phyloP scores from a whole-genome alignment of 306 rosid species.

The Rubus idaeus region DNA sequence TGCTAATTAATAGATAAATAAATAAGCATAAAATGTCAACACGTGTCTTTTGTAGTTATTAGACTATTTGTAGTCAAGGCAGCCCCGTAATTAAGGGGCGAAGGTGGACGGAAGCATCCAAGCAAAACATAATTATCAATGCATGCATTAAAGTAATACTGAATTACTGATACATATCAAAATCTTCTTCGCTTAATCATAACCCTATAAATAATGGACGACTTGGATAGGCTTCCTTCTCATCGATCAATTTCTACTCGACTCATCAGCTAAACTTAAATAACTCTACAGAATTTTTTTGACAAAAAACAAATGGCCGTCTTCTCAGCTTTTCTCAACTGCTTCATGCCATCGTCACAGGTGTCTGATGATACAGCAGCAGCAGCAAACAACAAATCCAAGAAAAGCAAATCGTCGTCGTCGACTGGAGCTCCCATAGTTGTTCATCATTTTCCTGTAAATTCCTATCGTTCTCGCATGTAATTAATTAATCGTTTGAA shows the following conservation, averaged over 20 bases:
- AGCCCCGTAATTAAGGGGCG: neutral
- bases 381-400: neutral
- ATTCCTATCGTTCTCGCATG: conserved; percentile 3
- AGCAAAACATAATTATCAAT: neutral
- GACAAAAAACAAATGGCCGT: neutral
- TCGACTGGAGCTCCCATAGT: conserved; percentile 21
- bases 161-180: neutral
- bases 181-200: neutral
- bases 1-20: neutral
- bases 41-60: neutral
- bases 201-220: neutral
- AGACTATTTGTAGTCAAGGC: neutral
- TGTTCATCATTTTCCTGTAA: conserved; percentile 1
- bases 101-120: neutral
- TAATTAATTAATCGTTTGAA: neutral
- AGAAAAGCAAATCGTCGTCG: neutral
- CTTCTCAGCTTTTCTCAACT: neutral
- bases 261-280: neutral
- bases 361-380: neutral
- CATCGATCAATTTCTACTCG: neutral
- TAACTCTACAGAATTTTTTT: neutral
- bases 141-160: neutral
- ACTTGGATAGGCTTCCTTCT: neutral
- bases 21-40: neutral
- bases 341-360: conserved; percentile 6